Percentiles rank a stretch among this genome's conserved stretches.
phyloP scores from a whole-genome alignment of 2,329 filamentous ascomycete genomes.

The Claviceps sp. region DNA sequence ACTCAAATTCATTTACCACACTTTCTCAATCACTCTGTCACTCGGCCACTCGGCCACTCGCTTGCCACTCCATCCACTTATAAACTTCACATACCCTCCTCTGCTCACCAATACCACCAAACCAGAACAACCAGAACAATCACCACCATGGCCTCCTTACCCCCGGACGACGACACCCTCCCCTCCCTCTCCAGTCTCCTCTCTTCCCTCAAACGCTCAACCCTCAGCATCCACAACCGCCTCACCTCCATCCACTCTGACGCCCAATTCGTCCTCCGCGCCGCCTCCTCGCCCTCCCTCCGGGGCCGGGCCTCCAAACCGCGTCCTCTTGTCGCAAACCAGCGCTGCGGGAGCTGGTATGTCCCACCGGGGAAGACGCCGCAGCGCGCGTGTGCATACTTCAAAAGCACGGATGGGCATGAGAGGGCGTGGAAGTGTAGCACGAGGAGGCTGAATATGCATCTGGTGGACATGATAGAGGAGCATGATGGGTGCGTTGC shows the following conservation, averaged over 20 bases:
- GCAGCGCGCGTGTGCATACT: conserved; percentile 66
- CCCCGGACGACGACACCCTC: conserved; percentile 35
- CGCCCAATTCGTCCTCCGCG: conserved; percentile 55
- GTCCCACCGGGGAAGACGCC: conserved; percentile 44
- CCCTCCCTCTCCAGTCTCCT: conserved; percentile 59
- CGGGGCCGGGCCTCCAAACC: conserved; percentile 22
- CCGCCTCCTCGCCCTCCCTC: conserved; percentile 25
- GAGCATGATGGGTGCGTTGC: conserved; percentile 48
- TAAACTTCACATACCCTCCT: neutral
- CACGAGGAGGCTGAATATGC: conserved; percentile 69
- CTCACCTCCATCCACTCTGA: conserved; percentile 67
- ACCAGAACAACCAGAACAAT: neutral
- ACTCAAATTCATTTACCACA: no score
- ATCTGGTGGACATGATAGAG: conserved; percentile 58
- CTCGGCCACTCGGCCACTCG: no score
- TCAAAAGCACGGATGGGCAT: conserved; percentile 96
- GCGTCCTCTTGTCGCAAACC: conserved; percentile 79
- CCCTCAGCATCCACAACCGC: conserved; percentile 68
- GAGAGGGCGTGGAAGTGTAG: conserved; percentile 85
- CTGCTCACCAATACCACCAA: neutral
- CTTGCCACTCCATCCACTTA: no score
- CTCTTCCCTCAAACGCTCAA: conserved; percentile 58
- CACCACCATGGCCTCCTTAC: conserved; percentile 9
- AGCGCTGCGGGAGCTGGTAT: conserved; percentile 95
- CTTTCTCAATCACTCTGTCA: no score